Conservation (phyloP, 78 protist genomes). For the Dictyostelium firmibasis region DNA sequence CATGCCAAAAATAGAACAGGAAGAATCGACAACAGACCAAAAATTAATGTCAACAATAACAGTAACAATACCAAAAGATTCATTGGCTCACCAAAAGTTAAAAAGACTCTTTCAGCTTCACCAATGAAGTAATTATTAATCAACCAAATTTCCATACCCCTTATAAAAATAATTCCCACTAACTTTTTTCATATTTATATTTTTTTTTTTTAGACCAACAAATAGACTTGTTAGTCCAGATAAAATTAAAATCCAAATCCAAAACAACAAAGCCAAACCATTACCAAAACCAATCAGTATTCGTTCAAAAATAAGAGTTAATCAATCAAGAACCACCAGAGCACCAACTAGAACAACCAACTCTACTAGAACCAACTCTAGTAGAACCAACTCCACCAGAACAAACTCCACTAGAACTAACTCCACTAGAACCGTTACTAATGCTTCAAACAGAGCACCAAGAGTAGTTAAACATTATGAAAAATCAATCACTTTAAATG, state of each 20-base stretch:
- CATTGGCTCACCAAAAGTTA: not conserved
- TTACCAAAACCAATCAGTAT: not conserved
- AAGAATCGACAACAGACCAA: not conserved
- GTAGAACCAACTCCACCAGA: not conserved
- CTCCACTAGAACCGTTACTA: not conserved
- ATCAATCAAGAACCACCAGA: not conserved
- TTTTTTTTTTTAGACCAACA: not conserved
- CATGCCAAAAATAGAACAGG: not conserved
- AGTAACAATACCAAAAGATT: not conserved
- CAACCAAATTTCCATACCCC: not conserved
- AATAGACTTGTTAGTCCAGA: not conserved
- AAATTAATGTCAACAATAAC: not conserved
- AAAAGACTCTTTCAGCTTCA: not conserved
- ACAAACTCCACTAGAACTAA: not conserved
- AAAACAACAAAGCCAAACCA: not conserved
- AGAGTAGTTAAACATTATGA: conserved; percentile 10
- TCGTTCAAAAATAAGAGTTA: not conserved
- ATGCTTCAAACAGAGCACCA: not conserved
- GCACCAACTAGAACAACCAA: not conserved
- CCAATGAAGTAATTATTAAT: not conserved
- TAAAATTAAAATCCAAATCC: conserved; percentile 16
- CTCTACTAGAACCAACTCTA: not conserved
- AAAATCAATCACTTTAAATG: conserved; percentile 14
- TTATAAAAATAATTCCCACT: too few relatives aligned
- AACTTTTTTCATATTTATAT: not conserved